Evolutionary conservation across 1,139 yeast genomes (phyloP), one percentile per base, ranked within the genome.

Genomic region (Candida sp.): DNA sequence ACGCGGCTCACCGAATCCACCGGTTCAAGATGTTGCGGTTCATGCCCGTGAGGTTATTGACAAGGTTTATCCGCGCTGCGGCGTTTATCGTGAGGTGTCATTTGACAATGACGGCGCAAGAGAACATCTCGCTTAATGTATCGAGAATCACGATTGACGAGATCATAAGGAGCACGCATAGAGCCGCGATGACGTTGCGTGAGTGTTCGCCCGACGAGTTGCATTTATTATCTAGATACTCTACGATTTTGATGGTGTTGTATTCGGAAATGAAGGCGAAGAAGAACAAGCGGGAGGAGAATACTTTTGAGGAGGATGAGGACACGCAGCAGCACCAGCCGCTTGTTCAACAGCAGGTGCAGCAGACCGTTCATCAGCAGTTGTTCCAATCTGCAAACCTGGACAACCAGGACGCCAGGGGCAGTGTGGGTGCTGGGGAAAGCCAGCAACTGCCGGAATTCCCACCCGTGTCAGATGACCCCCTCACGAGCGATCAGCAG

Each of bases 41-140:
- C 62, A 90, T 93, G 85, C 97, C 98, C 0, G 93, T 91, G 11
- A 75, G 97, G 56, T 92, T 97, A 97, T 85, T 89, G 4, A 88
- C 92, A 1, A 76, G 97, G 53, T 85, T 91, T 35, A 93, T 93
- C n/a, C 82, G 96, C 59, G 92, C 97, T 0, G 93, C 91, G 5
- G 96, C 97, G 2, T 93, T 92, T 64, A 81, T 93, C 50, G 96
- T 93, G 8, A 92, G 92, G 65, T 89, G 96, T 63, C 87, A 88
- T 60, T 69, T 88, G 49, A 85, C 92, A 0, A 75, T 88, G 41
- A 84, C 90, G 0, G 84, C 84, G 48, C 71, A 77, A 59, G 67
- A 70, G 46, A 68, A 68, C 49, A 56, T 63, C 43, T 33, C 49
- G 4, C 65, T 88, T 42, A 80, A 86, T 7, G 66, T 88, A 40